Percentiles rank a stretch among this genome's conserved stretches.
These are phyloP conservation scores for Ormosia semicastrata DNA, from an alignment of 306 rosid genomes.

Conservation along the genomic window DNA sequence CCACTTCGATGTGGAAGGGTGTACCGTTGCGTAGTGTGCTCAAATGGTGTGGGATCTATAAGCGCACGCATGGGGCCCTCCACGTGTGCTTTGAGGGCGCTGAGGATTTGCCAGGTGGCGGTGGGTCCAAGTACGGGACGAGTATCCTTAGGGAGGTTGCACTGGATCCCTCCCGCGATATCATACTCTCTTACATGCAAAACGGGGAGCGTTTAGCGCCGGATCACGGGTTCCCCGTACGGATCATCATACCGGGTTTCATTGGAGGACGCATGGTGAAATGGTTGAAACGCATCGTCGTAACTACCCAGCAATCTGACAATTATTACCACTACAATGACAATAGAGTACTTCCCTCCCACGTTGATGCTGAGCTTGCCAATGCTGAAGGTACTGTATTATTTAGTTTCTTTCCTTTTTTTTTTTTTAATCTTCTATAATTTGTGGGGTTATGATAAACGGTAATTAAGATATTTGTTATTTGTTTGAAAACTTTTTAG, in stretches of 20 bases:
- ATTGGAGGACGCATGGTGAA: constrained; percentile 87
- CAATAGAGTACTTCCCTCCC: constrained; percentile 74
- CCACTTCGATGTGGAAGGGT: constrained; percentile 83
- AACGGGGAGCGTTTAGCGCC: constrained; percentile 63
- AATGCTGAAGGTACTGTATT: constrained; percentile 52
- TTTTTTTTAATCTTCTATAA: too few species aligned
- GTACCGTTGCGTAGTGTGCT: constrained; percentile 50
- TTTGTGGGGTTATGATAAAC: background rate
- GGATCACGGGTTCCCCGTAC: constrained; percentile 81
- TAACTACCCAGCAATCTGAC: constrained; percentile 57
- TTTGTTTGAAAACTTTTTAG: constrained; percentile 8
- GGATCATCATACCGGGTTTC: constrained; percentile 73
- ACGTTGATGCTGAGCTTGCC: constrained; percentile 74
- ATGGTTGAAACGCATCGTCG: constrained; percentile 78
- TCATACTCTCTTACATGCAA: constrained; percentile 79
- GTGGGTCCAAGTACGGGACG: constrained; percentile 76
- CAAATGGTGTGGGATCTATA: constrained; percentile 54
- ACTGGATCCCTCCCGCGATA: constrained; percentile 74
- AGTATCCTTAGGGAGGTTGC: constrained; percentile 64
- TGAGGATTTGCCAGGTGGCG: constrained; percentile 83
- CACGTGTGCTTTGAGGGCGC: constrained; percentile 86
- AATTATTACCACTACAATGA: constrained; percentile 64
- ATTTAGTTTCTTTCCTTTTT: background rate
- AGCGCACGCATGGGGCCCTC: constrained; percentile 47
- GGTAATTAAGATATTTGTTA: background rate